Percentiles rank a stretch among this genome's conserved stretches.
Evolutionary conservation across 306 rosid species (phyloP).

Genomic region (Luffa acutangula): DNA sequence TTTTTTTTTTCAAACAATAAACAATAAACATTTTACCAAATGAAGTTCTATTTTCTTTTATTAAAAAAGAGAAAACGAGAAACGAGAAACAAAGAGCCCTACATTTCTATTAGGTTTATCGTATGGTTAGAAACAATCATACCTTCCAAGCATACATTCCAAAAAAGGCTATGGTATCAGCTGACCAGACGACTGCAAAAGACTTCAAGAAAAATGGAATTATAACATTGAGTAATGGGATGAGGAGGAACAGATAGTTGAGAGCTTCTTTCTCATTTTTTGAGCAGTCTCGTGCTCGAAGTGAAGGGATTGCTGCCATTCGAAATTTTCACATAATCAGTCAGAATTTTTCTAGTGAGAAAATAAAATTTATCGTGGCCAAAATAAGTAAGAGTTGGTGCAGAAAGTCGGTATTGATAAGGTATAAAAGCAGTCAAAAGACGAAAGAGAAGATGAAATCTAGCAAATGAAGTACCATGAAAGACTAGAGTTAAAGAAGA

Average conservation of each 20-base stretch:
- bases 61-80: too few relatives aligned
- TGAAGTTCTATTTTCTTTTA: too few relatives aligned
- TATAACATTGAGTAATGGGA: constrained; percentile 67
- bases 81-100: too few relatives aligned
- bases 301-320: constrained; percentile 80
- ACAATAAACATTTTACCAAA: too few relatives aligned
- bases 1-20: too few relatives aligned
- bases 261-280: constrained; percentile 97
- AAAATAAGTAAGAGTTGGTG: background rate
- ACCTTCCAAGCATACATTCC: constrained; percentile 99
- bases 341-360: background rate
- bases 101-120: background rate
- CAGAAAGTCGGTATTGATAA: background rate
- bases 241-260: constrained; percentile 81
- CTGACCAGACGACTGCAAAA: constrained; percentile 93
- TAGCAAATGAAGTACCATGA: background rate
- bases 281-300: constrained; percentile 94
- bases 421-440: background rate
- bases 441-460: background rate
- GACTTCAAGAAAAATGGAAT: constrained; percentile 96
- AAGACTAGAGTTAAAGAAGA: background rate
- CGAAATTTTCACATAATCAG: background rate
- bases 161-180: constrained; percentile 73
- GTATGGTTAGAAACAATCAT: background rate
- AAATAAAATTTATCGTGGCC: background rate